Evolutionary conservation across 2,329 filamentous ascomycete genomes (phyloP).

Genomic region (Emergomyces orientalis): DNA sequence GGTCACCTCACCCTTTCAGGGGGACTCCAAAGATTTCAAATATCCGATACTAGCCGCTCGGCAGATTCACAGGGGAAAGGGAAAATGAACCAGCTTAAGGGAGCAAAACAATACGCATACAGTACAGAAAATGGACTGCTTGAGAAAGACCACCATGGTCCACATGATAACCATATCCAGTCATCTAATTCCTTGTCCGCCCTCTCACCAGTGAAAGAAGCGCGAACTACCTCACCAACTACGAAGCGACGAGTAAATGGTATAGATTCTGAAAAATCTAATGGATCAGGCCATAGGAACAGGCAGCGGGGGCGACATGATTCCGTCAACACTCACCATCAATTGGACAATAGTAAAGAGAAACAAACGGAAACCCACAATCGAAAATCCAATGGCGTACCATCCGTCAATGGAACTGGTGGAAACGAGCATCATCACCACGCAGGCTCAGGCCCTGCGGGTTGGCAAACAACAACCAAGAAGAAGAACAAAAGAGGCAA

Average conservation of each 20-base stretch:
- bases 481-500: conserved; percentile 33
- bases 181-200: conserved; percentile 16
- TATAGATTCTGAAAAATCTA: conserved; percentile 27
- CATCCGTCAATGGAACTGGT: conserved; percentile 13
- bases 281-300: conserved; percentile 26
- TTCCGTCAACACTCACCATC: conserved; percentile 11
- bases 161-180: conserved; percentile 17
- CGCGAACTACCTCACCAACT: conserved; percentile 22
- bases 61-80: conserved; percentile 21
- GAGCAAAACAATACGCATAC: conserved; percentile 17
- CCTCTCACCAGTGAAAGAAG: conserved; percentile 23
- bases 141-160: conserved; percentile 22
- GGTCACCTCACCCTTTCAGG: conserved; percentile 29
- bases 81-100: conserved; percentile 11
- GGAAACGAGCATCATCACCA: conserved; percentile 18
- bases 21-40: conserved; percentile 30
- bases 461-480: conserved; percentile 38
- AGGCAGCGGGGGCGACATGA: conserved; percentile 31
- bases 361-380: conserved; percentile 21
- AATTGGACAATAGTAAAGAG: conserved; percentile 23
- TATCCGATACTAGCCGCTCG: conserved; percentile 28
- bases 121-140: conserved; percentile 25
- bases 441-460: conserved; percentile 15
- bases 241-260: conserved; percentile 27
- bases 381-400: conserved; percentile 27